Base-by-base conservation (phyloP, 2,329 filamentous ascomycete genomes). In the Tympanopsis confertula region DNA sequence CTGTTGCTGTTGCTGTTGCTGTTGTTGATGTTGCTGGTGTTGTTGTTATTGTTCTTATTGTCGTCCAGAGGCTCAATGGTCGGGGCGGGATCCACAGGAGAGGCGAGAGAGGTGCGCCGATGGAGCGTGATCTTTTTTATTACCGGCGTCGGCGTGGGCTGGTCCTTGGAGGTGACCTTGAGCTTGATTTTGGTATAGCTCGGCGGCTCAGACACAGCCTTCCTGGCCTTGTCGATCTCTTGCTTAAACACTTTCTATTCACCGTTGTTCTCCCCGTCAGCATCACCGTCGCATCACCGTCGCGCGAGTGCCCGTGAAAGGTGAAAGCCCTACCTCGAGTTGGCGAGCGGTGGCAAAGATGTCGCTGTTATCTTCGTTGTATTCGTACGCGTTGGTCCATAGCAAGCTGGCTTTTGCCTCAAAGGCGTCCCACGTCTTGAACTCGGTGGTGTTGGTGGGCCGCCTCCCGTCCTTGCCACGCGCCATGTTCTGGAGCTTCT, bases 311-410 rank as follows among this genome's bases (percentile, higher is more conserved):
- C 20, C 4, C 20, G 17, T 12, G 35, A 20, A 38, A 36, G 29
- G 5, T n/a, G 17, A 13, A 49, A 36, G 32, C 37, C 54, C 36
- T 62, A 86, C 85, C 74, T 93, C 80, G 5, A 95, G 72, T 42
- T 91, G 78, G 36, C 78, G 74, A 1, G 86, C 86, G 42, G 91
- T 66, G 17, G 74, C 67, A 45, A 79, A 86, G 37, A 94, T 88
- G 13, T 86, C 82, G 50, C 88, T 94, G 3, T 82, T 84, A 52
- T 94, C 87, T 56, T 94, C 86, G 47, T 95, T 95, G 65, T 89
- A 95, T 41, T 81, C 81, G 50, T 78, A 82, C 0, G 87, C 86
- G 56, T 95, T 95, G 36, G 71, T 72, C 88, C 88, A 95, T 32
- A 95, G 78, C 38, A 85, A 69, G 49, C 78, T 83, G 12, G 85